phyloP scores from a whole-genome alignment of 73 alveolate genomes.

The Breviolum minutum region DNA sequence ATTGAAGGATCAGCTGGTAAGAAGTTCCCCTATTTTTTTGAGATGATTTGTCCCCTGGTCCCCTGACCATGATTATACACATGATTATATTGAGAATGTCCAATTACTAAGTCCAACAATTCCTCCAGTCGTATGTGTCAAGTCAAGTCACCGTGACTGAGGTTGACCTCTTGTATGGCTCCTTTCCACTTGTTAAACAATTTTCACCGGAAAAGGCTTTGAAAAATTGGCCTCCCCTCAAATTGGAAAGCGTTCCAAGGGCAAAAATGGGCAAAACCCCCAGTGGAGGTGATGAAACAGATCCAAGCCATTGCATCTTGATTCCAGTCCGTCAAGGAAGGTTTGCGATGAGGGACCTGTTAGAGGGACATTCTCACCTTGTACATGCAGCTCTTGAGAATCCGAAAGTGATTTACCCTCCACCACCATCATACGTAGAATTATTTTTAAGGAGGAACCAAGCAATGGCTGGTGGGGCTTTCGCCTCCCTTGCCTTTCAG shows the following conservation, averaged over 20 bases:
- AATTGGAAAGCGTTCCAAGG: neutral
- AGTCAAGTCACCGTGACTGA: neutral
- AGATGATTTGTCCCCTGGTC: too few species aligned
- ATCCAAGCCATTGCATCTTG: neutral
- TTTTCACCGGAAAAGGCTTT: neutral
- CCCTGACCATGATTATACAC: too few species aligned
- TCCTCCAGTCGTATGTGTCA: neutral
- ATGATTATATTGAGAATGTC: too few species aligned
- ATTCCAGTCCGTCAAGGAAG: neutral
- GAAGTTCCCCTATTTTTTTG: neutral
- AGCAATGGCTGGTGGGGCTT: neutral
- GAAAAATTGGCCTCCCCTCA: neutral
- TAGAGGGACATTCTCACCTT: neutral
- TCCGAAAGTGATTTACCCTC: too few species aligned
- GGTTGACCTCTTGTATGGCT: slow-evolving; percentile 26
- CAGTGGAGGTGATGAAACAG: neutral
- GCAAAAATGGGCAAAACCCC: neutral
- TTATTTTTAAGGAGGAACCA: neutral
- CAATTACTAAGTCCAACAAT: too few species aligned
- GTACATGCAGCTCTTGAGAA: too few species aligned
- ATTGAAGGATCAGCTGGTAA: neutral
- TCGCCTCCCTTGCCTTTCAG: neutral
- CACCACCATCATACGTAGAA: too few species aligned
- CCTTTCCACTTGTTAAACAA: neutral
- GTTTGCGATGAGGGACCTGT: neutral